These are phyloP conservation scores for Claviceps lovelessii DNA, from an alignment of 2,329 filamentous ascomycete species.

Conservation along the genomic window DNA sequence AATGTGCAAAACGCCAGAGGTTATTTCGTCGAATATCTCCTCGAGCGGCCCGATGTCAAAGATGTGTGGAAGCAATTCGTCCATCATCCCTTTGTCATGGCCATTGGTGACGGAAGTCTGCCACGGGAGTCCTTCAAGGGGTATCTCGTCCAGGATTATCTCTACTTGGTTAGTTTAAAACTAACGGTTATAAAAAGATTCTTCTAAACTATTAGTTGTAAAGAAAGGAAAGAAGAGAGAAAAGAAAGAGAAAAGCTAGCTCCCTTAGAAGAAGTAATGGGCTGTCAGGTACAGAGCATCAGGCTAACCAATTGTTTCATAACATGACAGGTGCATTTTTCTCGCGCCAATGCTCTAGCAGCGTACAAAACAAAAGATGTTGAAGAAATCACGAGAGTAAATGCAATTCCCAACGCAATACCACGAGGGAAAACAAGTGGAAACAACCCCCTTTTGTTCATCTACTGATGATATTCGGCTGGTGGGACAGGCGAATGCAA, in stretches of 20 bases:
- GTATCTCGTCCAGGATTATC: conserved; percentile 84
- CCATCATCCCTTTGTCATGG: conserved; percentile 68
- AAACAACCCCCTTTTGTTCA: too few species aligned
- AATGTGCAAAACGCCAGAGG: conserved; percentile 32
- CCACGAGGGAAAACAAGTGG: background rate
- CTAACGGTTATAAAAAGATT: background rate
- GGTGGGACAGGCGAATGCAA: conserved; percentile 26
- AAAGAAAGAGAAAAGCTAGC: background rate
- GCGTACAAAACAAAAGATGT: conserved; percentile 71
- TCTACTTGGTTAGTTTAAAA: conserved; percentile 53
- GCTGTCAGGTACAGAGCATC: background rate
- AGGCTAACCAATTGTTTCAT: background rate
- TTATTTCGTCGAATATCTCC: conserved; percentile 69
- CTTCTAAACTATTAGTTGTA: background rate
- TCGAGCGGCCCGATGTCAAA: conserved; percentile 61
- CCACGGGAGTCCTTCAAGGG: conserved; percentile 67
- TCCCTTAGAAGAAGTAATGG: background rate
- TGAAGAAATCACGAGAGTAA: conserved; percentile 52
- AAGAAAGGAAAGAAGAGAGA: background rate
- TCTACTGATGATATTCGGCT: background rate
- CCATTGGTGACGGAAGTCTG: conserved; percentile 60
- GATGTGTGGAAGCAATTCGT: conserved; percentile 62
- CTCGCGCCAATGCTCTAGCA: conserved; percentile 70
- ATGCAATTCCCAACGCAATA: conserved; percentile 4
- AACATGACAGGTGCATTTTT: conserved; percentile 57